These are phyloP conservation scores for Lippia alba DNA, from an alignment of 305 asterid species.

Conservation along the genomic window DNA sequence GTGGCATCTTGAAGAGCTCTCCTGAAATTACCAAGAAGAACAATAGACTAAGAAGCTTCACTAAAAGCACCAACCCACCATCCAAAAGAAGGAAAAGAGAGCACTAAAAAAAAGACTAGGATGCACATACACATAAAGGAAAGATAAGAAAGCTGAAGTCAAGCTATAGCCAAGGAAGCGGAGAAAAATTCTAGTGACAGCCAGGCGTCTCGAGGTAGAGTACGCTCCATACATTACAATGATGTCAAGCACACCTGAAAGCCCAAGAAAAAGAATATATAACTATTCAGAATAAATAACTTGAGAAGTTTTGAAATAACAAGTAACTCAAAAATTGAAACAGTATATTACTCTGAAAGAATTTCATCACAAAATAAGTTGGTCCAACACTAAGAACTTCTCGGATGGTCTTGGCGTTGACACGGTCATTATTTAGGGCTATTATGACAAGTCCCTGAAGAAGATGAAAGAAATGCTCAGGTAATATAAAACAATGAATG, in stretches of 20 bases:
- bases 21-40: slow-evolving; percentile 55
- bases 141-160: slow-evolving; percentile 76
- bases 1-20: slow-evolving; percentile 63
- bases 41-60: slow-evolving; percentile 27
- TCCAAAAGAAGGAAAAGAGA: slow-evolving; percentile 19
- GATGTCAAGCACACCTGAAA: slow-evolving; percentile 84
- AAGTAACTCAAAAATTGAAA: slow-evolving; percentile 27
- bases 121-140: slow-evolving; percentile 85
- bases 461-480: slow-evolving; percentile 19
- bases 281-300: slow-evolving; percentile 20
- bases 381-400: slow-evolving; percentile 97
- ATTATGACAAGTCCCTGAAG: slow-evolving; percentile 83
- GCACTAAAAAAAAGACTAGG: slow-evolving; percentile 23
- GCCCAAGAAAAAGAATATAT: slow-evolving; percentile 21
- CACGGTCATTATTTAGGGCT: slow-evolving; percentile 66
- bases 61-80: neutral
- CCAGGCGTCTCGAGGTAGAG: slow-evolving; percentile 78
- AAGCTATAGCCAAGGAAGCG: slow-evolving; percentile 75
- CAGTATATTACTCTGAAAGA: slow-evolving; percentile 67
- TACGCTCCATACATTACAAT: slow-evolving; percentile 98
- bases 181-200: slow-evolving; percentile 83
- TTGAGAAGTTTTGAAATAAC: slow-evolving; percentile 4
- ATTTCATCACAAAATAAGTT: slow-evolving; percentile 92
- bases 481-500: slow-evolving; percentile 20
- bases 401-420: slow-evolving; percentile 63